Evolutionary conservation across 106 monocot species (phyloP).

Genomic region (Hemerocallis citrina): DNA sequence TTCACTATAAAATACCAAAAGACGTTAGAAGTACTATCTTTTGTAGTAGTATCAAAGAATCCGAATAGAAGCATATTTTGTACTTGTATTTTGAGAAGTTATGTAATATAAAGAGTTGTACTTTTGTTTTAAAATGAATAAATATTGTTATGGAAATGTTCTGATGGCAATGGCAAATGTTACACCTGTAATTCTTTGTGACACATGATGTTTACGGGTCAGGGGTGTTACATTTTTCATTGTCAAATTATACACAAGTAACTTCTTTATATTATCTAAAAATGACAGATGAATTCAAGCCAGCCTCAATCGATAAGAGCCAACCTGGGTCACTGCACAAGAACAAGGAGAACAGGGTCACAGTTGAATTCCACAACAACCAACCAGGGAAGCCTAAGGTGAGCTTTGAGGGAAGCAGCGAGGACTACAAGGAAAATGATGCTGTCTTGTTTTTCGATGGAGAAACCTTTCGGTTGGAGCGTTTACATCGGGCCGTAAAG

Average conservation of each 20-base stretch:
- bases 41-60: too few relatives aligned
- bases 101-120: too few relatives aligned
- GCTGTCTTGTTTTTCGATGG: constrained; percentile 97
- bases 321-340: constrained; percentile 84
- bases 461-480: constrained; percentile 67
- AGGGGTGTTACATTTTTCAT: background rate
- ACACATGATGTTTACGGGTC: too few relatives aligned
- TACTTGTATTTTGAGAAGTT: too few relatives aligned
- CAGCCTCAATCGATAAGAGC: constrained; percentile 96
- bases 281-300: constrained; percentile 91
- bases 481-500: constrained; percentile 88
- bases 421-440: constrained; percentile 92
- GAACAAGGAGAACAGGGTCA: constrained; percentile 85
- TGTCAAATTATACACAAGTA: background rate
- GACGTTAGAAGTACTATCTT: too few relatives aligned
- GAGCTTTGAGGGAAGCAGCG: constrained; percentile 86
- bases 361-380: constrained; percentile 91
- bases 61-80: too few relatives aligned
- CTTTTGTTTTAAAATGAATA: too few relatives aligned
- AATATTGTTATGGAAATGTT: too few relatives aligned
- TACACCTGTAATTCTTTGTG: too few relatives aligned
- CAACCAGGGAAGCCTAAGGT: constrained; percentile 95
- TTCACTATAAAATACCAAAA: too few relatives aligned
- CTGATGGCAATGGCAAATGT: too few relatives aligned
- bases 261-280: background rate